Base-by-base conservation (phyloP, 331 rosid genomes). In the Telfairia occidentalis region DNA sequence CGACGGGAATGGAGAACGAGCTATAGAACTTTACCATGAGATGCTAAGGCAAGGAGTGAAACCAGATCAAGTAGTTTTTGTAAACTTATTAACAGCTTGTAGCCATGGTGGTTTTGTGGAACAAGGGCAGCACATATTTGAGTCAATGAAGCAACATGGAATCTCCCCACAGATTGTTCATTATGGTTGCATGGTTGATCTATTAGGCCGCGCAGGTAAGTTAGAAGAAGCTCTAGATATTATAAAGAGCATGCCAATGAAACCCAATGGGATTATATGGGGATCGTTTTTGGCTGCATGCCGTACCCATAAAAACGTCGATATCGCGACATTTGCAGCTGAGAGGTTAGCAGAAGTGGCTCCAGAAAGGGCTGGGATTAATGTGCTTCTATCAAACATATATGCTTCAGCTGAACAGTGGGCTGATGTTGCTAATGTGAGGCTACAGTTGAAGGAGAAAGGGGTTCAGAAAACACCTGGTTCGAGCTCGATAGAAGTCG, bases 111-210 rank as follows among this genome's bases (percentile, higher is more conserved):
- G 97, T 13, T 83, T 16, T 75, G 85, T 87, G 76, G 87, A 85
- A 59, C 86, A 86, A 80, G 96, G 97, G 64, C 80, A 76, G 67
- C 71, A 79, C 55, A 26, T 90, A 60, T 90, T 90, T 37, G 63
- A 77, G 78, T 84, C 83, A 28, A 92, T 92, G 98, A 63, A 84
- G 76, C 53, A 74, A 10, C 84, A 85, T 35, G 81, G 88, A 73
- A 79, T 85, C 58, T 65, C 82, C 64, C 91, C 98, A 24, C 86
- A 80, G 24, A 82, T 87, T 45, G 82, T 89, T 43, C 98, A 90
- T 71, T 90, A 89, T 21, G 97, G 97, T 49, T 92, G 97, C 78
- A 85, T 92, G 96, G 86, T 89, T 57, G 98, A 92, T 81, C 84
- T 92, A 75, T 85, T 92, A 4, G 89, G 97, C 48, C 86, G 92